Base-by-base conservation (phyloP, 1,139 yeast genomes). In the Suhomyces bribrorum region DNA sequence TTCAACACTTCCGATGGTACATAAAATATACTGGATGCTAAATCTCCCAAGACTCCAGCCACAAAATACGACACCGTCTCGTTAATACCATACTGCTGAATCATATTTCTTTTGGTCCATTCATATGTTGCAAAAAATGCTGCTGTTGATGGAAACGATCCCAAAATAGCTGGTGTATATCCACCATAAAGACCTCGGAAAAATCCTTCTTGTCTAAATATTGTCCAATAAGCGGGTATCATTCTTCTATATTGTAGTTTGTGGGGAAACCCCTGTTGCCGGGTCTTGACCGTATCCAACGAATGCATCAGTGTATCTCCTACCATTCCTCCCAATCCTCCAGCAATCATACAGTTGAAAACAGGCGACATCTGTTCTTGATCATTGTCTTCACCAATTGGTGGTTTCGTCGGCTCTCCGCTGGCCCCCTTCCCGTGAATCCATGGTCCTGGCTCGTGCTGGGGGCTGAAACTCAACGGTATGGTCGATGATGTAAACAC, bases 1-100 rank as follows among this genome's bases (percentile, higher is more conserved):
- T 94, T 92, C 42, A 92, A 65, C n/a, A 92, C 97, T 59, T 92
- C 98, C 24, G 92, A 82, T 3, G 98, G 98, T n/a, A 92, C 98
- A 53, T 92, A 92, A 32, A 88, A 83, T n/a, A 92, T 65, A 54
- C 95, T 85, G 23, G 95, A 85, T 3, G 88, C 92, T 42, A 92
- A 72, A 61, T 92, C 98, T 17, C 97, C 98, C 16, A 90, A 55
- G 32, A 92, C 81, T 0, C 98, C 98, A 0, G 96, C 92, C 2
- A 81, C 66, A 42, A 92, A 72, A 57, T 87, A 94, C 5, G 95
- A 72, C 13, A 84, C 49, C 0, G 96, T 86, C 44, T 89, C 96
- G 50, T 89, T 86, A 7, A 85, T 48, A n/a, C 77, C 72, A 53
- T 71, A 77, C 25, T 76, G 81, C 40, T 77, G 72, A 38, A 87